Evolutionary conservation across 1,284 basidiomycete species (phyloP).

Genomic region (Rhizoctonia solani): DNA sequence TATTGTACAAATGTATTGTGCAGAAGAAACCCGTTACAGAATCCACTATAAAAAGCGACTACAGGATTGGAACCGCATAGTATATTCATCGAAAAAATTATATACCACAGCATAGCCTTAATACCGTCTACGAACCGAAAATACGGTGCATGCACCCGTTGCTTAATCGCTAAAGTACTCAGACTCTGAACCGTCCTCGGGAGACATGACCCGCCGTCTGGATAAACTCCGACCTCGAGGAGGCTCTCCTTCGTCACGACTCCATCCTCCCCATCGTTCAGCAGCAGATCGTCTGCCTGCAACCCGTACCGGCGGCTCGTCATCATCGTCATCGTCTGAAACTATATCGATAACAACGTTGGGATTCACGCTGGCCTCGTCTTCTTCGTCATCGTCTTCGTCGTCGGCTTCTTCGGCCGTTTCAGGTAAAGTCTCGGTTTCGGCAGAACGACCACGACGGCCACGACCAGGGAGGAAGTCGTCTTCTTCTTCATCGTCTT

Average conservation of each 20-base stretch:
- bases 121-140: no score
- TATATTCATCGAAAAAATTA: no score
- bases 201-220: neutral
- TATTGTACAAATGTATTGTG: no score
- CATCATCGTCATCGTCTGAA: conserved; percentile 5
- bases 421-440: neutral
- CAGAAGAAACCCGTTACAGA: no score
- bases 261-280: conserved; percentile 16
- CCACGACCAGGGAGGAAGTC: conserved; percentile 16
- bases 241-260: neutral
- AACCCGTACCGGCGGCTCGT: conserved; percentile 14
- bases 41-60: no score
- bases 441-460: conserved; percentile 15
- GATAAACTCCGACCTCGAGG: neutral
- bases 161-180: neutral
- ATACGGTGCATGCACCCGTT: no score
- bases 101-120: no score
- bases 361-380: neutral
- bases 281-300: conserved; percentile 4
- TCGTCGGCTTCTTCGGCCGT: conserved; percentile 26
- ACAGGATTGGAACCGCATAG: no score
- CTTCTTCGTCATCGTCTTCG: conserved; percentile 6
- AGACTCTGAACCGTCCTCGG: neutral
- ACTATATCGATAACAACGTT: neutral
- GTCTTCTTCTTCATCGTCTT: conserved; percentile 19